Evolutionary conservation across 352 stramenopile species (phyloP).

Genomic region (Plasmopara muralis): DNA sequence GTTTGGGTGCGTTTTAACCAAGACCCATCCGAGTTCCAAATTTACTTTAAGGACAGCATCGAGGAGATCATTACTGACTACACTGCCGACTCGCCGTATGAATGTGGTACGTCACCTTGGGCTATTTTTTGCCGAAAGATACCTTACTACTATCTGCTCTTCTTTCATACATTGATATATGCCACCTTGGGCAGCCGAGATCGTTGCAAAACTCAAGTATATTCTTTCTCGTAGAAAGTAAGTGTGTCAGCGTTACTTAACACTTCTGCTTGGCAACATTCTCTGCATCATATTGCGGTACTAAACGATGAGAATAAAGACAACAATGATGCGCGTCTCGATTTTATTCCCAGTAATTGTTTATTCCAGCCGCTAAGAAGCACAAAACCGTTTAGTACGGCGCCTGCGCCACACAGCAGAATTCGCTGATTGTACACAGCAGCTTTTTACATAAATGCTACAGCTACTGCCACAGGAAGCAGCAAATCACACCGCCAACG

Average conservation of each 20-base stretch:
- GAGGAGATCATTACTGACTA: conserved; percentile 87
- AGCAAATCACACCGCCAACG: conserved; percentile 7
- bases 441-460: conserved; percentile 23
- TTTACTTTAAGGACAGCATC: conserved; percentile 85
- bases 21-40: conserved; percentile 82
- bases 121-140: conserved; percentile 1
- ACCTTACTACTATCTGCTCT: conserved; percentile 9
- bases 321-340: conserved; percentile 68
- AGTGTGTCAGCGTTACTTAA: neutral
- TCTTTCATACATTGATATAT: conserved; percentile 9
- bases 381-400: conserved; percentile 19
- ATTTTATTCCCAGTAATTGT: conserved; percentile 71
- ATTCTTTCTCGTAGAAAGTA: conserved; percentile 80
- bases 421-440: conserved; percentile 11
- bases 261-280: neutral
- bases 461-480: conserved; percentile 9
- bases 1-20: conserved; percentile 83
- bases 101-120: conserved; percentile 58
- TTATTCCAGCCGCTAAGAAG: conserved; percentile 31
- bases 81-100: conserved; percentile 84
- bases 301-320: conserved; percentile 17
- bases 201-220: conserved; percentile 88
- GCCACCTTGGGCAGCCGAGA: conserved; percentile 51
- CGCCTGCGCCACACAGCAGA: conserved; percentile 11
- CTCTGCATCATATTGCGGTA: neutral